These are phyloP conservation scores for Teunomyces gatunensis DNA, from an alignment of 805 yeast genomes.

Conservation along the genomic window DNA sequence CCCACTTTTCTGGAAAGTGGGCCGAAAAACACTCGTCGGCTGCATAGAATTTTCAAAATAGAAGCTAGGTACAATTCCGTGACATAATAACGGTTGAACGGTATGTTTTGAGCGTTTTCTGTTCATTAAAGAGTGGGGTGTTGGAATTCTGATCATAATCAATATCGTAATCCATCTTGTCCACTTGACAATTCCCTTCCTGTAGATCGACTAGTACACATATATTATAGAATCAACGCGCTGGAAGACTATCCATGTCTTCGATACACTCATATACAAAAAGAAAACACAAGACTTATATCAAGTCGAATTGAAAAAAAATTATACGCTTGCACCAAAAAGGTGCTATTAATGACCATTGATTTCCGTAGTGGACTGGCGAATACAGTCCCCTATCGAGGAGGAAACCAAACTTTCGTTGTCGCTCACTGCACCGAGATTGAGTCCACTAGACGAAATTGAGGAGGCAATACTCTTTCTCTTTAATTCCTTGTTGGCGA, in stretches of 20 bases:
- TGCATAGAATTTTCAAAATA: no score
- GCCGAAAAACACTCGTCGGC: no score
- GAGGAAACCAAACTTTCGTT: slow-evolving; percentile 37
- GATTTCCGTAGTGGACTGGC: slow-evolving; percentile 39
- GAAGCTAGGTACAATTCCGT: no score
- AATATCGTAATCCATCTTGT: no score
- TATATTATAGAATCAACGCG: slow-evolving; percentile 1
- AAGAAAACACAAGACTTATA: not conserved
- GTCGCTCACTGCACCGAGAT: slow-evolving; percentile 16
- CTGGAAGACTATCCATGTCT: not conserved
- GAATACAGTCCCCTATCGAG: slow-evolving; percentile 40
- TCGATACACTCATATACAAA: not conserved
- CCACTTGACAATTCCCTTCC: no score
- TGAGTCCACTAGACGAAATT: not conserved
- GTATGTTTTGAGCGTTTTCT: no score
- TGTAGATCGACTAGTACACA: not conserved
- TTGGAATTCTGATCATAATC: no score
- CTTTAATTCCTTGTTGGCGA: not conserved
- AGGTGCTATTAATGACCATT: slow-evolving; percentile 18
- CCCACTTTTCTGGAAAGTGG: no score
- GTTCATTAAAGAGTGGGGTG: no score
- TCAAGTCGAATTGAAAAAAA: not conserved
- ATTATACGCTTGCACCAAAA: not conserved
- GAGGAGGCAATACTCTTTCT: slow-evolving; percentile 4
- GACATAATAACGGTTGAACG: no score